These are phyloP conservation scores for Pythium rhizo-oryzae DNA, from an alignment of 352 stramenopile species.

Conservation along the genomic window DNA sequence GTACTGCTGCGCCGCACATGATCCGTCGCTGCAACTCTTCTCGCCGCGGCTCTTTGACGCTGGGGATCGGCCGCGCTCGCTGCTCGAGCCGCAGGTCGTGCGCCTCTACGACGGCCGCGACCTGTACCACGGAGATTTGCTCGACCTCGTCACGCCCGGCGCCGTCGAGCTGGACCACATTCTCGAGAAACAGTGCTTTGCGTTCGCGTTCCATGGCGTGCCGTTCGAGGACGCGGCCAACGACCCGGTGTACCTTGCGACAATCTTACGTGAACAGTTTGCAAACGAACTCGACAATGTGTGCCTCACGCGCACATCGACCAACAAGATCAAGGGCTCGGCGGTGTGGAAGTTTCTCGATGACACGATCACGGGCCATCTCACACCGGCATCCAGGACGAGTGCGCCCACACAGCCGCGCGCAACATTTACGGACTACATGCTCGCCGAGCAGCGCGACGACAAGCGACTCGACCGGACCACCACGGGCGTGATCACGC, in stretches of 20 bases:
- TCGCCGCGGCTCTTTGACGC: background rate
- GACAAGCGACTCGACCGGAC: background rate
- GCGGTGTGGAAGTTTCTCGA: background rate
- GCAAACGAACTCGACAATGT: background rate
- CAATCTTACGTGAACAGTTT: background rate
- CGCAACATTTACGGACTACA: background rate
- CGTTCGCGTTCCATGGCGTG: too few relatives aligned
- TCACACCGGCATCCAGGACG: too few relatives aligned
- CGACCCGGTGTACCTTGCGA: background rate
- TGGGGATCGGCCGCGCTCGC: background rate
- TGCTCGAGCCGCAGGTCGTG: background rate
- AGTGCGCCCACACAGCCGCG: too few relatives aligned
- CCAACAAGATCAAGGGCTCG: background rate
- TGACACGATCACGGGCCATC: background rate
- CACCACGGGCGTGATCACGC: background rate
- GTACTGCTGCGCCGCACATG: background rate
- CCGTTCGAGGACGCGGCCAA: too few relatives aligned
- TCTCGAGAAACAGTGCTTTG: background rate
- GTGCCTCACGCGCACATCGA: background rate
- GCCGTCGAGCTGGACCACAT: background rate
- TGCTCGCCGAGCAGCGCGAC: background rate
- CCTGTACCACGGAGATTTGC: background rate
- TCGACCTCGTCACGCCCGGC: background rate
- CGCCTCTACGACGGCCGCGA: background rate
- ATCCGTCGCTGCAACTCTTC: background rate